Conservation (phyloP, 1,284 basidiomycete species). For the Mycosarcoma maydis region DNA sequence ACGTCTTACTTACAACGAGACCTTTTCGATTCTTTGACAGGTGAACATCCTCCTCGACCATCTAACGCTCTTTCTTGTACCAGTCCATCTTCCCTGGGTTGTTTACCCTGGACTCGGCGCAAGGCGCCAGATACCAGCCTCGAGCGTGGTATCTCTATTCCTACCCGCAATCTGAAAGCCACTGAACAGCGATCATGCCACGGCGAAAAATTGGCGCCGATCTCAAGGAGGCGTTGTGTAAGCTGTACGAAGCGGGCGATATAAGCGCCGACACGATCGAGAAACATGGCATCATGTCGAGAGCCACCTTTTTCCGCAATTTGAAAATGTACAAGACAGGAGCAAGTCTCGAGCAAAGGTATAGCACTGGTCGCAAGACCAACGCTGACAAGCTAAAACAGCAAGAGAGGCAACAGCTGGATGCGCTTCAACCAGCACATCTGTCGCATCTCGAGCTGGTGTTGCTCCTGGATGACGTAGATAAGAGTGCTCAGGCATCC, state of each 20-base stretch:
- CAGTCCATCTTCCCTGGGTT: no score
- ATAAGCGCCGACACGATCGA: slow-evolving; percentile 48
- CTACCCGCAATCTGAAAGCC: background rate
- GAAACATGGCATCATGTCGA: slow-evolving; percentile 50
- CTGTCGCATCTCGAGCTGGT: slow-evolving; percentile 32
- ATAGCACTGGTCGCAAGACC: slow-evolving; percentile 48
- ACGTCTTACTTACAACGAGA: slow-evolving; percentile 34
- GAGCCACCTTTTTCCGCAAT: slow-evolving; percentile 49
- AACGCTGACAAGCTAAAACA: slow-evolving; percentile 49
- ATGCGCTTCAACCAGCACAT: slow-evolving; percentile 24
- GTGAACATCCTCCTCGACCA: slow-evolving; percentile 1
- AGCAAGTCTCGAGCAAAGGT: slow-evolving; percentile 44
- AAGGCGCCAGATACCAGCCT: no score
- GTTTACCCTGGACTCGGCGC: no score
- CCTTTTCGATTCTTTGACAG: slow-evolving; percentile 32
- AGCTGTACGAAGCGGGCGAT: slow-evolving; percentile 51
- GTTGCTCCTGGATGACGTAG: slow-evolving; percentile 30
- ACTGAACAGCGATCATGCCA: slow-evolving; percentile 22
- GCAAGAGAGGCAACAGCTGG: slow-evolving; percentile 38
- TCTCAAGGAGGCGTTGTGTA: slow-evolving; percentile 51
- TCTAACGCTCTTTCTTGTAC: no score
- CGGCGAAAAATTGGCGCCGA: slow-evolving; percentile 50
- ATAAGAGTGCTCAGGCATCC: background rate
- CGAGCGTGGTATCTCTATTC: no score
- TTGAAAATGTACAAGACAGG: slow-evolving; percentile 49